Conservation (phyloP, 129 eudicot genomes). For the Rutidosis leptorrhynchoides region DNA sequence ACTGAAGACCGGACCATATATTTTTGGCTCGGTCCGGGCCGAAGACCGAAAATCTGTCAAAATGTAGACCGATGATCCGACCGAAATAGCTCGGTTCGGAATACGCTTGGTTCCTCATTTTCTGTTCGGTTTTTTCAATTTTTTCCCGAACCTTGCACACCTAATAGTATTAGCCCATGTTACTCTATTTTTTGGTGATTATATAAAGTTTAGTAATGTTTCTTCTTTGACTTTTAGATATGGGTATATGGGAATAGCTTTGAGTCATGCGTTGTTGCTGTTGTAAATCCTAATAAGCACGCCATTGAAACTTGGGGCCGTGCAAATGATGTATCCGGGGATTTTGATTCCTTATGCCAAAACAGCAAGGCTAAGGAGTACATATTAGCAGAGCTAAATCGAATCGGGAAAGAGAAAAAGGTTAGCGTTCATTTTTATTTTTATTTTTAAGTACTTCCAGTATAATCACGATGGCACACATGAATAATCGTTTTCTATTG, state of each 20-base stretch:
- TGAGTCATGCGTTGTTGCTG: slow-evolving; percentile 78
- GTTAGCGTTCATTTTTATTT: slow-evolving; percentile 24
- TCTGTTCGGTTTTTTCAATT: too few species aligned
- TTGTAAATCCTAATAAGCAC: slow-evolving; percentile 64
- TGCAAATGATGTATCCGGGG: slow-evolving; percentile 52
- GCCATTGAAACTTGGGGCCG: slow-evolving; percentile 72
- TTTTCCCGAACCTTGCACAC: too few species aligned
- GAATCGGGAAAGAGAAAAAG: slow-evolving; percentile 76
- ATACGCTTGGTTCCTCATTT: too few species aligned
- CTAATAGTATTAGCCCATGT: not conserved
- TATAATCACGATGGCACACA: not conserved
- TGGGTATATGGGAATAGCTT: slow-evolving; percentile 93
- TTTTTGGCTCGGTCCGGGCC: too few species aligned
- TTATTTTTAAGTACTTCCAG: not conserved
- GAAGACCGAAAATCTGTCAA: too few species aligned
- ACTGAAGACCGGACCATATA: too few species aligned
- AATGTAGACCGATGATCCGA: too few species aligned
- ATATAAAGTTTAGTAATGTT: slow-evolving; percentile 2
- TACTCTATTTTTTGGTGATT: not conserved
- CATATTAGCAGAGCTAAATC: slow-evolving; percentile 57
- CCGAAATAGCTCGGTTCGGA: not conserved
- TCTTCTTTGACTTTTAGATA: slow-evolving; percentile 40
- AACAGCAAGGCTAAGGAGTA: slow-evolving; percentile 58
- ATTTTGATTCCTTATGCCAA: slow-evolving; percentile 56
- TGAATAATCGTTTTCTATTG: not conserved